phyloP scores from a whole-genome alignment of 495 filamentous ascomycete genomes.

The Pseudevernia furfuracea region DNA sequence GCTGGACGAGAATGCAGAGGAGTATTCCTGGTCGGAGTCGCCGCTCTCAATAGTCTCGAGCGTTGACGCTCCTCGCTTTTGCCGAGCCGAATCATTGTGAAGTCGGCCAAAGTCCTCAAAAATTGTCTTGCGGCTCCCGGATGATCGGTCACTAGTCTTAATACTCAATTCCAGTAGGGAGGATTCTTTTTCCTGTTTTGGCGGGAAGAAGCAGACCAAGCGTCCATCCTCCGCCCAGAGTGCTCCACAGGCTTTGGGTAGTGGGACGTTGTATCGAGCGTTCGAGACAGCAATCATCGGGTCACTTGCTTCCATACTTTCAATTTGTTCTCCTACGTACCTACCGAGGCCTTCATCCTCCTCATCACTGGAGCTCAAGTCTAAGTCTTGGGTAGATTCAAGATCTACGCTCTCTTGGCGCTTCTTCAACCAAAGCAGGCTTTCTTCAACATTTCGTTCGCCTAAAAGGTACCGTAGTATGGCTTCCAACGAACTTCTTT shows the following conservation, averaged over 20 bases:
- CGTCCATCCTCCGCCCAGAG: slow-evolving; percentile 70
- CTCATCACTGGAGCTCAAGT: slow-evolving; percentile 75
- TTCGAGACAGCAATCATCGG: slow-evolving; percentile 50
- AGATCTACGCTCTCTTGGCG: slow-evolving; percentile 48
- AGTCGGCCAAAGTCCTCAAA: slow-evolving; percentile 90
- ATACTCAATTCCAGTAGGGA: slow-evolving; percentile 56
- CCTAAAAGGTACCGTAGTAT: slow-evolving; percentile 77
- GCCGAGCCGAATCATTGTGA: slow-evolving; percentile 46
- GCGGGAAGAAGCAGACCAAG: slow-evolving; percentile 80
- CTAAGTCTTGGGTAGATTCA: slow-evolving; percentile 44
- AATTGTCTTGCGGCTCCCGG: slow-evolving; percentile 52
- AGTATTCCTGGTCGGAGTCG: slow-evolving; percentile 54
- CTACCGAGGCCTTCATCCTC: slow-evolving; percentile 60
- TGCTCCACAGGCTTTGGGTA: slow-evolving; percentile 67
- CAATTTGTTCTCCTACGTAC: slow-evolving; percentile 34
- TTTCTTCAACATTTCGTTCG: slow-evolving; percentile 68
- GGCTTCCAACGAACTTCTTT: slow-evolving; percentile 74
- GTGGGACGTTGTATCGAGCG: slow-evolving; percentile 67
- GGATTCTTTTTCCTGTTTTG: slow-evolving; percentile 64
- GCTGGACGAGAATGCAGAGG: slow-evolving; percentile 58
- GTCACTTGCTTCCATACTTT: slow-evolving; percentile 46
- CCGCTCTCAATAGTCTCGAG: slow-evolving; percentile 37
- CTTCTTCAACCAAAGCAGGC: slow-evolving; percentile 59
- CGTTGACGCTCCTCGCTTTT: slow-evolving; percentile 38
- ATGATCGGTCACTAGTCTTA: slow-evolving; percentile 50